phyloP scores from a whole-genome alignment of 148 eudicot species.

The Fagopyrum tataricum region DNA sequence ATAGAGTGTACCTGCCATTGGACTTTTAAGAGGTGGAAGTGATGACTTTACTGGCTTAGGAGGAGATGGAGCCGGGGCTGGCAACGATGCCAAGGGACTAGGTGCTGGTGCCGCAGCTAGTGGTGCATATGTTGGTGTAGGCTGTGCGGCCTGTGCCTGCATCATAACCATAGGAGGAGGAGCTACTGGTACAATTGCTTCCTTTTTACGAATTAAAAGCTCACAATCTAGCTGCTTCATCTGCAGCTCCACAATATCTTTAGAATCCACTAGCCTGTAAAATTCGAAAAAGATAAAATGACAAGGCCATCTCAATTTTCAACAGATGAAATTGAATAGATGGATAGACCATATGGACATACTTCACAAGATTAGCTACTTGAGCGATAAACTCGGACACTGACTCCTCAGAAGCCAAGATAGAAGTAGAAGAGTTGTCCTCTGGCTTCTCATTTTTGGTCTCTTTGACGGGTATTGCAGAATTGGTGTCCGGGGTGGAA shows the following conservation, averaged over 20 bases:
- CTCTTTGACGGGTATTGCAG: conserved; percentile 26
- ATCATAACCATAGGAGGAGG: conserved; percentile 37
- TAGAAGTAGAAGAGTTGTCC: conserved; percentile 24
- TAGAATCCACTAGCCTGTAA: conserved; percentile 77
- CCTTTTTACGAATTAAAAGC: conserved; percentile 62
- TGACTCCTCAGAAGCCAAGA: conserved; percentile 54
- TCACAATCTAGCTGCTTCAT: conserved; percentile 75
- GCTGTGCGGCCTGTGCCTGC: conserved; percentile 41
- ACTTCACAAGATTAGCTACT: conserved; percentile 74
- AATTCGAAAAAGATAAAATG: not conserved
- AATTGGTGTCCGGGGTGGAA: conserved; percentile 26
- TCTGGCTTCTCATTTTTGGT: conserved; percentile 27
- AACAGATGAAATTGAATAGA: not conserved
- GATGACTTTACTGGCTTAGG: conserved; percentile 44
- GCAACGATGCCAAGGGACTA: conserved; percentile 25
- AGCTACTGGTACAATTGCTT: conserved; percentile 49
- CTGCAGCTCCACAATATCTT: conserved; percentile 67
- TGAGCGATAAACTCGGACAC: conserved; percentile 53
- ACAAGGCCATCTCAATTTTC: not conserved
- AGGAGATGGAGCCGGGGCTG: conserved; percentile 36
- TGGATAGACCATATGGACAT: conserved; percentile 10
- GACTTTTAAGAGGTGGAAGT: conserved; percentile 61
- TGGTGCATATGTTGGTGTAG: conserved; percentile 32
- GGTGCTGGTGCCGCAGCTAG: conserved; percentile 19
- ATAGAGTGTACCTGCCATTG: conserved; percentile 84